phyloP scores from a whole-genome alignment of 768 basidiomycete species.

The Collybiopsis confluens region DNA sequence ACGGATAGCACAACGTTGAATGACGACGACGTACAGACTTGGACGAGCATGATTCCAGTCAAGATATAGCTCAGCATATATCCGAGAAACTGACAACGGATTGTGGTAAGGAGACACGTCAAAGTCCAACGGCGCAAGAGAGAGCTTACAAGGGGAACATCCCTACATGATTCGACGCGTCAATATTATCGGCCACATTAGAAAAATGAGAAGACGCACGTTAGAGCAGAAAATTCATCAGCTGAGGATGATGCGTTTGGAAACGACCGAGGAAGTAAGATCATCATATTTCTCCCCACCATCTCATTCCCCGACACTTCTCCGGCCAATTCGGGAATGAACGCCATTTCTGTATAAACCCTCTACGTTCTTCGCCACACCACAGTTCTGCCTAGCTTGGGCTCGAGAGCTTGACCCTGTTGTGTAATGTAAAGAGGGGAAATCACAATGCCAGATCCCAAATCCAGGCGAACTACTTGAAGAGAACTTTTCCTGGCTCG shows the following conservation, averaged over 20 bases:
- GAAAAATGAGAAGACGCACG: not conserved
- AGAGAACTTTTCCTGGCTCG: too few relatives aligned
- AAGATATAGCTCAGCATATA: constrained; percentile 1
- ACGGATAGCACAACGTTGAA: not conserved
- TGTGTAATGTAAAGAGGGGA: not conserved
- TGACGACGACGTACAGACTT: constrained; percentile 3
- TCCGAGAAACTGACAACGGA: constrained; percentile 6
- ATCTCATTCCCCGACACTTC: too few relatives aligned
- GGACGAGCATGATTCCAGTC: constrained; percentile 1
- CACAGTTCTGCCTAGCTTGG: too few relatives aligned
- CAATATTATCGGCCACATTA: not conserved
- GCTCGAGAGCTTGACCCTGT: not conserved
- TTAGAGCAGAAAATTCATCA: constrained; percentile 5
- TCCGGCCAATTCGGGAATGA: not conserved
- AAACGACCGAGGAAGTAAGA: not conserved
- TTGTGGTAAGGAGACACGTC: not conserved
- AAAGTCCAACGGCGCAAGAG: not conserved
- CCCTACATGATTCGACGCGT: not conserved
- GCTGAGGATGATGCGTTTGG: not conserved
- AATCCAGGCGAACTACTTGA: too few relatives aligned
- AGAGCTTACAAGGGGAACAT: constrained; percentile 4
- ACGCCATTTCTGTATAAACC: not conserved
- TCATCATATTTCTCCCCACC: not conserved
- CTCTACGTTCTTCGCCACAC: too few relatives aligned
- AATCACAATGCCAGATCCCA: too few relatives aligned